These are phyloP conservation scores for Triticum aestivum DNA, from an alignment of 176 grass and related monocot species.

Conservation along the genomic window IWGSC_CS_RefSeq_v2.1 NC_057797.1:123715746-123716245, in stretches of 20 bases:
- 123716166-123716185: neutral
- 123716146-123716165: neutral
- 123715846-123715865: conserved; percentile 88
- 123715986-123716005: neutral
- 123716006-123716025: neutral
- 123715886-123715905: conserved; percentile 98
- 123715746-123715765: conserved; percentile 95
- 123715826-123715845: conserved; percentile 42
- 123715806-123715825: conserved; percentile 17
- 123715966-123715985: neutral
- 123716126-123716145: neutral
- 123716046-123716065: conserved; percentile 59
- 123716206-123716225: neutral
- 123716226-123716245: neutral
- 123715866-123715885: conserved; percentile 64
- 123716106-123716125: conserved; percentile 43
- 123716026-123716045: conserved; percentile 80
- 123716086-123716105: conserved; percentile 78
- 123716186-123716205: neutral
- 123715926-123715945: neutral
- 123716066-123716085: conserved; percentile 59
- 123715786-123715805: conserved; percentile 34
- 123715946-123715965: neutral
- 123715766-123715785: conserved; percentile 85
- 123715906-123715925: conserved; percentile 35